Percentiles rank a stretch among this genome's conserved stretches.
Conservation (phyloP, 73 alveolate species). For the Diophrys appendiculata region DNA sequence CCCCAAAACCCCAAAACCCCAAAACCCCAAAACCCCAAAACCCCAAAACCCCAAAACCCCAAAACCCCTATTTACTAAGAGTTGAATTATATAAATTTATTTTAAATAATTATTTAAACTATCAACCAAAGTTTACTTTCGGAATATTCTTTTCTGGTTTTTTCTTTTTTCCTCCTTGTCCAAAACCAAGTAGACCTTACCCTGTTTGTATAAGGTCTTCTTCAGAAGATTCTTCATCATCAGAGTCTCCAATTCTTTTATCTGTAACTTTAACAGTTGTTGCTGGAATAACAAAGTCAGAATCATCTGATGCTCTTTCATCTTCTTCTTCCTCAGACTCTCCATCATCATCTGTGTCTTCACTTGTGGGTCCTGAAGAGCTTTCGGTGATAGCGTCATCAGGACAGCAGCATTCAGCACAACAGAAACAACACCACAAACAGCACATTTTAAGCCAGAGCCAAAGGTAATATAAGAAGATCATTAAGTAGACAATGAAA, state of each 20-base stretch:
- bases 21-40: too few species aligned
- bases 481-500: background rate
- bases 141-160: background rate
- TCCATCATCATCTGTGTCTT: too few species aligned
- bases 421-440: background rate
- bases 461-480: background rate
- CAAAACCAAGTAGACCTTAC: background rate
- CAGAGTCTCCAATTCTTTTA: background rate
- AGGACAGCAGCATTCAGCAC: background rate
- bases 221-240: background rate
- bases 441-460: background rate
- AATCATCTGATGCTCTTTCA: background rate
- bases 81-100: too few species aligned
- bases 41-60: too few species aligned
- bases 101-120: too few species aligned
- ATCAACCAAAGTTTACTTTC: background rate
- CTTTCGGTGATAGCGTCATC: background rate
- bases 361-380: background rate
- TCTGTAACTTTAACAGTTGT: background rate
- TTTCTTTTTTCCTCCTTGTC: background rate
- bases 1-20: too few species aligned
- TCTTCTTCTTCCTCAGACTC: background rate
- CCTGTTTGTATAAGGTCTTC: background rate
- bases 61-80: too few species aligned
- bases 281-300: slow-evolving; percentile 1